phyloP scores from a whole-genome alignment of 139 green algal species.

The Coelastrella sp. region DNA sequence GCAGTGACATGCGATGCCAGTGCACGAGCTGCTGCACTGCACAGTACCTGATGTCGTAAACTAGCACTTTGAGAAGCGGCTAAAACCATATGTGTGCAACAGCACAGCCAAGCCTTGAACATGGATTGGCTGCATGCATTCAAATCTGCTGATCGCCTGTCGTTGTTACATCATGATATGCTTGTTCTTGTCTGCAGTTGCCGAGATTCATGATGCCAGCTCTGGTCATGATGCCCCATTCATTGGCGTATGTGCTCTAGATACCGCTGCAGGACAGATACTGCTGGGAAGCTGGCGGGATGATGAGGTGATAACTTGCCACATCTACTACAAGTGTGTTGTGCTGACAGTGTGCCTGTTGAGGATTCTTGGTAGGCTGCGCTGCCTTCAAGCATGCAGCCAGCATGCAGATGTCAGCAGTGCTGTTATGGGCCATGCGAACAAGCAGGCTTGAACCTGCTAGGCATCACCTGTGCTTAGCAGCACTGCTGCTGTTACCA shows the following conservation, averaged over 20 bases:
- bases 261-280: conserved; percentile 54
- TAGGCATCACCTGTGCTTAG: too few species aligned
- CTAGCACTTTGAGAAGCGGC: too few species aligned
- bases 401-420: too few species aligned
- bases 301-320: conserved; percentile 64
- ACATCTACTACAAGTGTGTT: background rate
- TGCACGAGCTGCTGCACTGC: too few species aligned
- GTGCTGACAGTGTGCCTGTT: background rate
- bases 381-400: too few species aligned
- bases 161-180: background rate
- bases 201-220: conserved; percentile 10
- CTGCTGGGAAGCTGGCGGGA: conserved; percentile 67
- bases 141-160: background rate
- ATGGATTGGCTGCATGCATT: background rate
- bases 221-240: conserved; percentile 36
- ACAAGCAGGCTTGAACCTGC: too few species aligned
- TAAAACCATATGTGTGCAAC: too few species aligned
- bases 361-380: too few species aligned
- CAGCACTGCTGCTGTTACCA: background rate
- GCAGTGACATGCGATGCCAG: too few species aligned
- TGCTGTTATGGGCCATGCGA: too few species aligned
- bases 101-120: too few species aligned
- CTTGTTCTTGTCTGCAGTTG: conserved; percentile 33
- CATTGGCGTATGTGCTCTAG: conserved; percentile 80
- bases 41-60: too few species aligned